Base-by-base conservation (phyloP, 1,284 basidiomycete genomes). In the Naganishia sp. region DNA sequence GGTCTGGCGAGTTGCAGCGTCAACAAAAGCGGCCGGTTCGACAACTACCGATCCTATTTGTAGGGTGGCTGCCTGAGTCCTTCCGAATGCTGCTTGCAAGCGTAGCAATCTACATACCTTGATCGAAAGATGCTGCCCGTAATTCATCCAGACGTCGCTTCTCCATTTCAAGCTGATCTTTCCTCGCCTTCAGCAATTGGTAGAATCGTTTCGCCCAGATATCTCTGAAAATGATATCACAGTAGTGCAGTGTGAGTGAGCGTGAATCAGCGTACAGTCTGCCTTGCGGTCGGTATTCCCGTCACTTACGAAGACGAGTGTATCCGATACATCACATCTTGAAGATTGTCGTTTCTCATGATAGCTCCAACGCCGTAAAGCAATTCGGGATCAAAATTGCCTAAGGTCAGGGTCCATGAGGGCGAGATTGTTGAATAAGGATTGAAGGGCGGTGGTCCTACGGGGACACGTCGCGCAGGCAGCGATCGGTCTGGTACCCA, bases 401-500 rank as follows among this genome's bases (percentile, higher is more conserved):
- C 28, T 28, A 54, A 42, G 10, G 18, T 10, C 4, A 13, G 31
- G 43, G 6, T 28, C 23, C 33, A 28, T 15, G 15, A 15, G 4
- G 49, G 43, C 52, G 21, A 21, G n/a, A 49, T 16, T 21, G 50
- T 16, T 13, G 21, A 25, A 42, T 43, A 61, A 25, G 59, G 59
- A 25, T 79, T 76, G 53, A 79, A 74, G 64, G 78, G 74, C 72
- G 84, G 84, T 15, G 84, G 84, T 57, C 82, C 75, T 55, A 84
- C 81, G 33, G 86, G 86, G 9, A 83, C 84, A 73, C 10, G 80
- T 79, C 61, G 75, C 76, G 1, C 82, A 83, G 2, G 83, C 81
- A 48, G 95, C 84, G 92, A 95, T 95, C 28, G 87, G 85, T 43
- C 83, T 80, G 55, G 73, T 63, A 71, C 73, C 57, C 72, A 72